Base-by-base conservation (phyloP, 345 rosid genomes). In the Dimocarpus longan region DNA sequence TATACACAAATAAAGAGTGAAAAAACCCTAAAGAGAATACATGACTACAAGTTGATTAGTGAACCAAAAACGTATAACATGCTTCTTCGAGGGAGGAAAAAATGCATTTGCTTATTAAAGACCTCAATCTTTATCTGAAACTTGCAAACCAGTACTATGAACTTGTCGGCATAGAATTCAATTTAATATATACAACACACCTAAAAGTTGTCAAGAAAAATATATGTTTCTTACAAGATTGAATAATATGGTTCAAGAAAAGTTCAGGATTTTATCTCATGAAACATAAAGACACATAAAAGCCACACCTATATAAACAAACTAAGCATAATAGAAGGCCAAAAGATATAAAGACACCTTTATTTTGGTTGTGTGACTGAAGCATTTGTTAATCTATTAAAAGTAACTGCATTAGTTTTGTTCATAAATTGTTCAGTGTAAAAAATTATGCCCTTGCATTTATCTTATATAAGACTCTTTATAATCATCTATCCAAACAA, bases 121-220 rank as follows among this genome's bases (percentile, higher is more conserved):
- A 26, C 28, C 28, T 13, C 39, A 66, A 65, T 13, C 40, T 66
- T n/a, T 32, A 70, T 26, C 74, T 70, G 39, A 11, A 12, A 18
- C 60, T 70, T 70, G 37, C 28, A 26, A 48, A 26, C 39, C 8
- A 13, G 52, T 24, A 70, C 12, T 48, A 18, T 6, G n/a, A 70
- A 70, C 19, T 56, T 50, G 65, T 39, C 32, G 1, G 65, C 19
- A 57, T n/a, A 56, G 76, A 72, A 72, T 57, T 57, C 65, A 32
- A 59, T 72, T 54, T 39, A 19, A 5, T 10, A 19, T 16, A 7
- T 32, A 6, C 8, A 56, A 6, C 37, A 59, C 32, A n/a, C 15
- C 2, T 6, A 72, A 57, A 70, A 26, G 15, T 37, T 15, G 52
- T 39, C 3, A 2, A 7, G 10, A 32, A n/a, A 16, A 11, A 48